Evolutionary conservation across 2,329 filamentous ascomycete species (phyloP), one percentile per base, ranked within the genome.

Genomic region (Seiridium unicorne): DNA sequence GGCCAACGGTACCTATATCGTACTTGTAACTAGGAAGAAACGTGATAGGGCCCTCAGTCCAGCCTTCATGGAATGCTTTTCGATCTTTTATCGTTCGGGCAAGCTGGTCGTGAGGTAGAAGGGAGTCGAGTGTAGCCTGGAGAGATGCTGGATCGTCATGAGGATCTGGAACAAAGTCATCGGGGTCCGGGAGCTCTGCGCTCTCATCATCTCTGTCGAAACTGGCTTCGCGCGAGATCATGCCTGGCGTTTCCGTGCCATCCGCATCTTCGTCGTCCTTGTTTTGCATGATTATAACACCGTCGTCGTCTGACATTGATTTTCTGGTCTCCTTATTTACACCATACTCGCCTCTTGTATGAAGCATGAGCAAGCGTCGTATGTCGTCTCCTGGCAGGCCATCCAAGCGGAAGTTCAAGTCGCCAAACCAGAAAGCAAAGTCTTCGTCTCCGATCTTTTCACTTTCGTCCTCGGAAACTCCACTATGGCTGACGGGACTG

Each of bases 1-100:
- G 84, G 2, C 91, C 91, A 38, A 97, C 86, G 36, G 90, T 96
- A n/a, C 95, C 95, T 35, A 97, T 82, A 69, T 99, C 96, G 67
- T 99, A 99, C 74, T 99, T 99, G 76, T 99, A 99, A 0, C 95
- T 96, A 1, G 95, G 95, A 13, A 98, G 73, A 69, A 99, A 99
- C 1, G 86, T 86, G 59, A 99, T 93, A 0, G 87, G 82, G 0
- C 93, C 95, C 79, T 99, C 95, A 55, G 84, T 84, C 93, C 95
- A 99, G 1, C 93, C 94, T 63, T 97, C 91, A 61, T 96, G 86
- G 63, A 99, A 96, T 0, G 88, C 87, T 70, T 90, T 95, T n/a
- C 86, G 84, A 44, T 86, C 78, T 64, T 84, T 86, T 66, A 96
- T 93, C 61, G 92, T 85, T 60, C 87, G 84, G 4, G 81, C 83